Conservation (phyloP, 352 stramenopile species). For the Phytopythium chamaehyphon region DNA sequence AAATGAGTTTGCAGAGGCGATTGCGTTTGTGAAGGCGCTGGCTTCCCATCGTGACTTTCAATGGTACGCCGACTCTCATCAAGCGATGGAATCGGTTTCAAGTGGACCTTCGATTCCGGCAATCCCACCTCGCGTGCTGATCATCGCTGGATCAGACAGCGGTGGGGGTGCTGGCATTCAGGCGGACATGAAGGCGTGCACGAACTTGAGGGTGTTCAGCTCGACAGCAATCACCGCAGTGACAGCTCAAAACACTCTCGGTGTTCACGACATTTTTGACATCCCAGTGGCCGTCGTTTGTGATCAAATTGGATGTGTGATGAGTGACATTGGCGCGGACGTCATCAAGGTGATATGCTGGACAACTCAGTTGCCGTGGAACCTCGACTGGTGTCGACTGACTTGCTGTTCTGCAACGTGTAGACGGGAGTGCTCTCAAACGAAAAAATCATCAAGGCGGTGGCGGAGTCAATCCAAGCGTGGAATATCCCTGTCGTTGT, state of each 20-base stretch:
- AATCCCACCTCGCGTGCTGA: slow-evolving; percentile 61
- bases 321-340: slow-evolving; percentile 81
- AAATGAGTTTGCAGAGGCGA: neutral
- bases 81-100: neutral
- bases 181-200: slow-evolving; percentile 91
- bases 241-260: slow-evolving; percentile 84
- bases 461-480: slow-evolving; percentile 52
- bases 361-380: neutral
- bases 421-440: slow-evolving; percentile 91
- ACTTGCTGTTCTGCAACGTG: neutral
- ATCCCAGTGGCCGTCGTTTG: slow-evolving; percentile 63
- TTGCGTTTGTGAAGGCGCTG: neutral
- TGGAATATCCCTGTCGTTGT: slow-evolving; percentile 73
- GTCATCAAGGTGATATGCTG: slow-evolving; percentile 77
- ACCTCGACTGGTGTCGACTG: neutral
- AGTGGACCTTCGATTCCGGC: neutral
- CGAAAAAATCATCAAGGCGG: slow-evolving; percentile 67
- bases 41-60: neutral
- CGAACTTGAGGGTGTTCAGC: slow-evolving; percentile 73
- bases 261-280: slow-evolving; percentile 44
- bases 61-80: slow-evolving; percentile 3
- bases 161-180: slow-evolving; percentile 90
- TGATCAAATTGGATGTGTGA: slow-evolving; percentile 84
- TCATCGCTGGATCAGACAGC: slow-evolving; percentile 92
- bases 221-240: slow-evolving; percentile 90